Evolutionary conservation across 176 grass and related monocot genomes (phyloP), one percentile per base, ranked within the genome.

Genomic region (Eragrostis curvula): DNA sequence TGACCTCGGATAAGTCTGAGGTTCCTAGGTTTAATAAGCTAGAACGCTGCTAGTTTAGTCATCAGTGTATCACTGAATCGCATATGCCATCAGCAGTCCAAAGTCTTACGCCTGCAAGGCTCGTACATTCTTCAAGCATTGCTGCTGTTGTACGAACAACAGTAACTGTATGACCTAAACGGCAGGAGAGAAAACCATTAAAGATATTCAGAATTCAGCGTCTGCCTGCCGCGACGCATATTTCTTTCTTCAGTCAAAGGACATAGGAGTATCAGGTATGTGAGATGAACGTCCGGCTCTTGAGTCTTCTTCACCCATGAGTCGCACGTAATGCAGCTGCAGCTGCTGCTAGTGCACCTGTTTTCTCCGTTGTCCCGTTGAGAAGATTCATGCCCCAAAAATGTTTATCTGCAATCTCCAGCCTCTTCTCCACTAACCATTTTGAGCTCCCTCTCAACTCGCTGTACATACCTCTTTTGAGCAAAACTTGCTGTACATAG

Each of bases 1-100:
- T 42, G 63, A 57, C 52, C 60, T 28, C 68, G 48, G 30, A 32
- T 51, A 75, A 65, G 17, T 49, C 32, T 41, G 55, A 28, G 79
- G 14, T 46, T 57, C 21, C 9, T 75, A 73, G 40, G 68, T 67
- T 18, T 23, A 32, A 45, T 36, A 83, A 83, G 59, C 59, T 56
- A 79, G 59, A 61, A 29, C 17, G 71, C 46, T 27, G 61, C 62
- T 75, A 13, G 44, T 46, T 15, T 32, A 64, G 25, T 24, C 20
- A 16, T 83, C 81, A 6, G 70, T 53, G 47, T 58, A 27, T 24
- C n/a, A n/a, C n/a, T n/a, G n/a, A n/a, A n/a, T n/a, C 20, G n/a
- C 42, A 49, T 28, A 36, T 18, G n/a, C 1, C 61, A 30, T 59
- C 72, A 17, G 24, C 7, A 62, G 53, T 47, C 9, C n/a, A 12